Percentiles rank a stretch among this genome's conserved stretches.
Conservation (phyloP, 2,329 filamentous ascomycete species). For the Emergomyces pasteurianus region DNA sequence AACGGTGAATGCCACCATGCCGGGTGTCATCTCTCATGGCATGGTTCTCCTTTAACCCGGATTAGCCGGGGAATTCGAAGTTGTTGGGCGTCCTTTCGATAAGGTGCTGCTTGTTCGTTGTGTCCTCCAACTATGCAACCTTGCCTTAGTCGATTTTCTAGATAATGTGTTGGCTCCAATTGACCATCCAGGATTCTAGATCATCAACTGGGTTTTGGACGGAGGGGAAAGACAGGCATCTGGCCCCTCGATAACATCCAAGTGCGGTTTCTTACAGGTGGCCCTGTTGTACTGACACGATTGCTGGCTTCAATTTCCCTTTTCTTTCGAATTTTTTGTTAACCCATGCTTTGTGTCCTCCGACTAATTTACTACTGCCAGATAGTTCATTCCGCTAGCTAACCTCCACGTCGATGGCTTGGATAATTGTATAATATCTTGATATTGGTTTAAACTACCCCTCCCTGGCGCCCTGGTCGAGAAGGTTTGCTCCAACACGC, state of each 20-base stretch:
- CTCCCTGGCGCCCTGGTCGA: background rate
- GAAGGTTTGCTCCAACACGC: background rate
- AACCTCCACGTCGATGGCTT: background rate
- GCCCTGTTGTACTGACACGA: constrained; percentile 2
- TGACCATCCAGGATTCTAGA: constrained; percentile 4
- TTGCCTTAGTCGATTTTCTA: constrained; percentile 6
- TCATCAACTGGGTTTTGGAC: background rate
- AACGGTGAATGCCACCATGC: background rate
- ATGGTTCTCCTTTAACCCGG: background rate
- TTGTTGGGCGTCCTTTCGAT: constrained; percentile 6
- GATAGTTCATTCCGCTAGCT: background rate
- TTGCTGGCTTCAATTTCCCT: background rate
- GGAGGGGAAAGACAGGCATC: background rate
- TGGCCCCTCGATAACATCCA: background rate
- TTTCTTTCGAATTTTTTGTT: background rate
- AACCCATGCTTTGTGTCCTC: background rate
- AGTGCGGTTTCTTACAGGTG: constrained; percentile 7
- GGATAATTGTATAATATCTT: background rate
- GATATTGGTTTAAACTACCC: background rate
- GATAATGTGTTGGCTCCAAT: constrained; percentile 10
- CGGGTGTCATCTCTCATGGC: background rate
- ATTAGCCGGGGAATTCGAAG: background rate
- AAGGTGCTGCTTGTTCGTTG: constrained; percentile 4
- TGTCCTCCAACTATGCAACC: constrained; percentile 3
- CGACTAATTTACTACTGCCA: background rate